These are phyloP conservation scores for Aspergillus olivimuriae DNA, from an alignment of 495 filamentous ascomycete species.

Conservation along the genomic window DNA sequence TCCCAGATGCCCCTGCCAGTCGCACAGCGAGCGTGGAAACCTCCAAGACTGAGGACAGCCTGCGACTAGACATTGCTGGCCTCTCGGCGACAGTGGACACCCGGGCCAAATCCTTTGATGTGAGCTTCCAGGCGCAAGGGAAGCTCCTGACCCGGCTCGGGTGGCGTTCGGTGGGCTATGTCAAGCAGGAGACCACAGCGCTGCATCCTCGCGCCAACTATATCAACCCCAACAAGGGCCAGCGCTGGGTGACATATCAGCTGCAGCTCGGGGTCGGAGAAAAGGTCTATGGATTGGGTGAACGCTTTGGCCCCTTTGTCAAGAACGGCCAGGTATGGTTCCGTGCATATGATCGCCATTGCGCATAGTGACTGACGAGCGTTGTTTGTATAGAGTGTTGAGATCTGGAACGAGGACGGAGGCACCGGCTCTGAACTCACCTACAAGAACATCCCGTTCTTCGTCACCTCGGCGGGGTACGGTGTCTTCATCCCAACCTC, in stretches of 20 bases:
- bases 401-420: conserved; percentile 11
- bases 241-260: conserved; percentile 10
- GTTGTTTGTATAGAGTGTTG: conserved; percentile 1
- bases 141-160: conserved; percentile 7
- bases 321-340: conserved; percentile 9
- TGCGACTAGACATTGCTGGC: not conserved
- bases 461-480: conserved; percentile 7
- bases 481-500: conserved; percentile 10
- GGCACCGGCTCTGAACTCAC: conserved; percentile 9
- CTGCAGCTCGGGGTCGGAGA: conserved; percentile 8
- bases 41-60: not conserved
- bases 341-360: not conserved
- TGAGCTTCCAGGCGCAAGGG: conserved; percentile 2
- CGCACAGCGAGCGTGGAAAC: conserved; percentile 1
- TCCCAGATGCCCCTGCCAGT: not conserved
- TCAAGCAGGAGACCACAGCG: conserved; percentile 8
- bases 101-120: conserved; percentile 7
- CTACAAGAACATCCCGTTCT: conserved; percentile 12
- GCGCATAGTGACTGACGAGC: not conserved
- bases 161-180: conserved; percentile 8
- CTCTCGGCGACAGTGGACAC: conserved; percentile 7
- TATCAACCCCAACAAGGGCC: conserved; percentile 6
- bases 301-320: conserved; percentile 8
- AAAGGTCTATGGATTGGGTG: conserved; percentile 8
- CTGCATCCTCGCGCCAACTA: conserved; percentile 9